Percentiles rank a stretch among this genome's conserved stretches.
Conservation (phyloP, 208 protist species). For the Leishmania braziliensis region DNA sequence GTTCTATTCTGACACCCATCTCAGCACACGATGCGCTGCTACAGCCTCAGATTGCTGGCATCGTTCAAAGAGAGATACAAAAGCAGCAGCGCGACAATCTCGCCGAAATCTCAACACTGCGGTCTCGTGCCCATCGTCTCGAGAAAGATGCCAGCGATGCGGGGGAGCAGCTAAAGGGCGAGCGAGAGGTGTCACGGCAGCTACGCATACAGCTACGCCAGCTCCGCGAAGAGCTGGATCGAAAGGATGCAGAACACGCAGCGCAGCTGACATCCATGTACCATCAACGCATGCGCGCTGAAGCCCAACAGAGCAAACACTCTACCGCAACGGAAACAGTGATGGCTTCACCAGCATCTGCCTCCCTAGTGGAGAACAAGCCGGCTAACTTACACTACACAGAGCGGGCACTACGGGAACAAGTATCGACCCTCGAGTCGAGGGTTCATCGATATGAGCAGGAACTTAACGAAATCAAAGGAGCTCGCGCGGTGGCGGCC, state of each 20-base stretch:
- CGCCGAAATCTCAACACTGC: constrained; percentile 63
- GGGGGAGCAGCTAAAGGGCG: constrained; percentile 49
- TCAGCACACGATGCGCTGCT: constrained; percentile 35
- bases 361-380: neutral
- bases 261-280: constrained; percentile 32
- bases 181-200: constrained; percentile 45
- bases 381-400: neutral
- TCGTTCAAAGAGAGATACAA: constrained; percentile 52
- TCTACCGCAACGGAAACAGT: neutral
- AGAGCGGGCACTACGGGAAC: constrained; percentile 35
- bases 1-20: constrained; percentile 16
- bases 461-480: constrained; percentile 42
- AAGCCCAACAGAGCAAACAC: constrained; percentile 26
- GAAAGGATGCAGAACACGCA: constrained; percentile 38
- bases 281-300: constrained; percentile 20
- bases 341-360: neutral
- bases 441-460: constrained; percentile 34
- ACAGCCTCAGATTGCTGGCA: constrained; percentile 58
- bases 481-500: neutral
- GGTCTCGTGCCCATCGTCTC: constrained; percentile 40
- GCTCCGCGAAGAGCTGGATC: constrained; percentile 34
- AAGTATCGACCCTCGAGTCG: constrained; percentile 43
- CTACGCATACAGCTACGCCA: constrained; percentile 53
- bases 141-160: constrained; percentile 56
- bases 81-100: constrained; percentile 69